A percentile compares a stretch with the other conserved stretches of the same genome.
phyloP scores from a whole-genome alignment of 805 yeast species.

The Wickerhamiella dianesei region DNA sequence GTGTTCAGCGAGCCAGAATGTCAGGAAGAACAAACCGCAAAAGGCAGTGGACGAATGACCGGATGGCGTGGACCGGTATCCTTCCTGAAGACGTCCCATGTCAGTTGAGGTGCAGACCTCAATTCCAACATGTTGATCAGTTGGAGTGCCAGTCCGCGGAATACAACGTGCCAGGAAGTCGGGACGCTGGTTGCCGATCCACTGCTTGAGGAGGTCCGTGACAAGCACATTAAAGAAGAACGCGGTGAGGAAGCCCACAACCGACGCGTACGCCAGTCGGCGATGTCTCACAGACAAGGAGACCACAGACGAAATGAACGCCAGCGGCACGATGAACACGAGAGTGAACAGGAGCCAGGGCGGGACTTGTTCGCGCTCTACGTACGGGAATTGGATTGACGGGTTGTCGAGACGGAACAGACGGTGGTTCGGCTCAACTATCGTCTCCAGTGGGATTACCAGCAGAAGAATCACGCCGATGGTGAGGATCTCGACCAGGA shows the following conservation, averaged over 20 bases:
- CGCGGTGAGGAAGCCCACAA: conserved; percentile 52
- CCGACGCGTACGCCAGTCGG: conserved; percentile 38
- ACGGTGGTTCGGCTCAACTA: conserved; percentile 50
- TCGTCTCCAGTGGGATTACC: conserved; percentile 15
- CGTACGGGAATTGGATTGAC: conserved; percentile 69
- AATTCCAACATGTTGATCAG: conserved; percentile 21
- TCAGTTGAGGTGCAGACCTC: conserved; percentile 28
- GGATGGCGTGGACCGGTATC: conserved; percentile 44
- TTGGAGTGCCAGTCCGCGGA: conserved; percentile 48
- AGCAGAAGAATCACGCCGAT: conserved; percentile 6
- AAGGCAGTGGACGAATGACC: conserved; percentile 46
- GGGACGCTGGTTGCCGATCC: conserved; percentile 85
- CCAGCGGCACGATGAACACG: conserved; percentile 21
- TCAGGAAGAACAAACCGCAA: conserved; percentile 34
- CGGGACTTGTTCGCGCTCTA: conserved; percentile 59
- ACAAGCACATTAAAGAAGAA: conserved; percentile 45
- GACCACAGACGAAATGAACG: conserved; percentile 14
- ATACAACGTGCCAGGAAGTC: conserved; percentile 79
- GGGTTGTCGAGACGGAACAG: conserved; percentile 65
- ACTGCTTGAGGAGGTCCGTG: conserved; percentile 64
- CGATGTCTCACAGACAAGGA: conserved; percentile 7
- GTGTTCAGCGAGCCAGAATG: conserved; percentile 38
- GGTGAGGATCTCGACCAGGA: neutral
- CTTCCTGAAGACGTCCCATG: conserved; percentile 30
- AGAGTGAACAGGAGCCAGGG: conserved; percentile 36